Base-by-base conservation (phyloP, 768 basidiomycete genomes). In the Tylopilus subfusipes region DNA sequence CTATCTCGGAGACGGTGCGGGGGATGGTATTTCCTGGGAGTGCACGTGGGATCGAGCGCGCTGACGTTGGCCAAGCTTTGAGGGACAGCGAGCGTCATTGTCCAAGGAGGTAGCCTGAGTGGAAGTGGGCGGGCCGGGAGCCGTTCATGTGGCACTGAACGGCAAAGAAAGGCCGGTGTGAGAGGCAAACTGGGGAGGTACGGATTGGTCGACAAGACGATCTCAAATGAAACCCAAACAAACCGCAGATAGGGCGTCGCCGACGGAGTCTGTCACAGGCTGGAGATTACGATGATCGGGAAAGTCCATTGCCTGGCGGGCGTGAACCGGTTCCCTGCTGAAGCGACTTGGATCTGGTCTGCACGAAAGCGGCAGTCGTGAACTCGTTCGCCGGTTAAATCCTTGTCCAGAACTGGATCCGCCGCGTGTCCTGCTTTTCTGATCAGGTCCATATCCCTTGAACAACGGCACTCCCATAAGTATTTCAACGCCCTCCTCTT, bases 211-310 rank as follows among this genome's bases (percentile, higher is more conserved):
- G 56, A 69, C 52, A 59, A 56, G 56, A 65, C 58, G 67, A 68
- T 58, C 55, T 18, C 61, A 66, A 66, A 70, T 62, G 63, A 67
- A 63, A 68, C 66, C 52, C 60, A 66, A 66, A 63, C 60, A 54
- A 30, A 50, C 56, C 62, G 68, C 64, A 19, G 67, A 59, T 65
- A 60, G 64, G 45, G 62, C 54, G 56, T 54, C 57, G 50, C 62
- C 57, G 57, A 58, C 56, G 60, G 61, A 52, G 50, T 51, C 58
- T 61, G 53, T 54, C 46, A 48, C 45, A 25, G 50, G n/a, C 45
- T 8, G 46, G 10, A 19, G 21, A 34, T 50, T 43, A 50, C 27
- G 42, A 48, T 38, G 52, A 31, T 49, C 50, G 60, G 63, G 55
- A 44, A 56, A 29, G 40, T 58, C 40, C 62, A 52, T 46, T 56